phyloP scores from a whole-genome alignment of 2,329 filamentous ascomycete species.

The Botrytis deweyae region DNA sequence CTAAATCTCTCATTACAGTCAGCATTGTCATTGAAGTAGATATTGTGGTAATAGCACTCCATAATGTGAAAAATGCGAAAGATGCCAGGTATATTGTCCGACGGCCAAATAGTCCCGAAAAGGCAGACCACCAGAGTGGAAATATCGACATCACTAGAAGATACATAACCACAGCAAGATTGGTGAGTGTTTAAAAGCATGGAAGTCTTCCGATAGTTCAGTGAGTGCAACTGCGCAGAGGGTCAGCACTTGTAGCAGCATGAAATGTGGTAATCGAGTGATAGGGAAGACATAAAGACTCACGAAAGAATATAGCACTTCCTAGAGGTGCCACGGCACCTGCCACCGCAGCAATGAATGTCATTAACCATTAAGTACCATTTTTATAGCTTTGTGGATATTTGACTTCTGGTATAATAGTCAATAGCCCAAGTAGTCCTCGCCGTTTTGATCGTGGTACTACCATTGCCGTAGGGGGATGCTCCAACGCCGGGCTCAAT shows the following conservation, averaged over 20 bases:
- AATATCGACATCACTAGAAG: conserved; percentile 84
- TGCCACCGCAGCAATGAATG: conserved; percentile 72
- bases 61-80: conserved; percentile 70
- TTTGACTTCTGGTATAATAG: conserved; percentile 76
- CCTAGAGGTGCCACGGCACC: conserved; percentile 79
- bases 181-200: conserved; percentile 66
- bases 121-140: conserved; percentile 78
- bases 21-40: conserved; percentile 72
- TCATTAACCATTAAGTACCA: conserved; percentile 81
- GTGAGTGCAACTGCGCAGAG: conserved; percentile 60
- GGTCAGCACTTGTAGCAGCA: background rate
- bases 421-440: conserved; percentile 69
- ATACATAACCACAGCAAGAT: conserved; percentile 75
- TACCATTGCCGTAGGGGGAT: background rate
- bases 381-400: conserved; percentile 71
- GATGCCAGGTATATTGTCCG: conserved; percentile 77
- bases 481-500: background rate
- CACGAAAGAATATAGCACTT: conserved; percentile 79
- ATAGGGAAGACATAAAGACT: conserved; percentile 39
- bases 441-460: conserved; percentile 55
- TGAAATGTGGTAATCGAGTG: background rate
- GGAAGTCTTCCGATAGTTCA: conserved; percentile 60
- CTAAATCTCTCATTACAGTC: conserved; percentile 70
- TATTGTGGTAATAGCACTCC: conserved; percentile 67
- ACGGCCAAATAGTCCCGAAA: conserved; percentile 71